Evolutionary conservation across 257 asterid genomes (phyloP), one percentile per base, ranked within the genome.

Genomic region (Anisodus acutangulus): DNA sequence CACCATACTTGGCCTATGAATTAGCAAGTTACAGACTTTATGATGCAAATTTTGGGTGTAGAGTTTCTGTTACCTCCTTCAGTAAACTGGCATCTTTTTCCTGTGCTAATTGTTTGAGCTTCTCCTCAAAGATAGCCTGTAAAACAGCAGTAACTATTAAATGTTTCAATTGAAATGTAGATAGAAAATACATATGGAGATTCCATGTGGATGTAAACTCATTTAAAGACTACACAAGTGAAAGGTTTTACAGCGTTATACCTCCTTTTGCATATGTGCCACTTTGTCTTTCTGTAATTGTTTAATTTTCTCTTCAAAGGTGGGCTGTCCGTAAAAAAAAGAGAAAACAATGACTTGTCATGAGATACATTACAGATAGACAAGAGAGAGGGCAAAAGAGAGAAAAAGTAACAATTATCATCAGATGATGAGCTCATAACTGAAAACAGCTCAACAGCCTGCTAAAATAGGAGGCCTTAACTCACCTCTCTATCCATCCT

Each of bases 401-500:
- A 22, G 58, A 16, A 26, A n/a, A 6, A 59, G 31, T 2, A 9
- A 59, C 69, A 83, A 59, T 10, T 67, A 19, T 59, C 66, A 69
- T 57, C 60, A 53, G 54, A 80, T 57, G 7, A 57, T 45, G 63
- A 83, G 68, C 41, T 11, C 68, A 19, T 72, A 13, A 83, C 58
- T n/a, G 51, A 79, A 39, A 74, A 16, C 47, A 51, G 69, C 22
- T 60, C 83, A 45, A 62, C 57, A 63, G 51, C 31, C 63, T 85
- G 67, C 62, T 37, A 63, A 79, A 15, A 84, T 71, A 82, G 81
- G 80, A 66, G 64, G 53, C 79, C 41, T 62, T 86, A 70, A 57
- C 81, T 67, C 85, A 92, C 96, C 91, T 90, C 93, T 87, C 88
- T 86, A 63, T 86, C 93, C 76, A 87, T 63, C 88, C 90, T 82